These are phyloP conservation scores for Saxispiralis lemnorum DNA, from an alignment of 495 filamentous ascomycete genomes.

Conservation along the genomic window DNA sequence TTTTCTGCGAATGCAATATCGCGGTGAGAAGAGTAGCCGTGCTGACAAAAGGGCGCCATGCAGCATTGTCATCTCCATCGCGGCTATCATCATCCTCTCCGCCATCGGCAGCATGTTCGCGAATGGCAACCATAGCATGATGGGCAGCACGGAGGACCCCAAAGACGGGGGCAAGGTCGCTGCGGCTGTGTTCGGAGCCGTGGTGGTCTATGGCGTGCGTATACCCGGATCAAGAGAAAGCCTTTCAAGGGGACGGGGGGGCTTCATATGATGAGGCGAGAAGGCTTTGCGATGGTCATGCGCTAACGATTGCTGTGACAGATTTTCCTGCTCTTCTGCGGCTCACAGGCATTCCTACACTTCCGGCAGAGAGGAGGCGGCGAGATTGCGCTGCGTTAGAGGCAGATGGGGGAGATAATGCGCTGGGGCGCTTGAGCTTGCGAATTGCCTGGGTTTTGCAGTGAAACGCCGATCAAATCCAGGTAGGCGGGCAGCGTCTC, in stretches of 20 bases:
- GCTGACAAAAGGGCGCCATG: not conserved
- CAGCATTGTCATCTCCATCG: constrained; percentile 73
- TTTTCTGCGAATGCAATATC: constrained; percentile 2
- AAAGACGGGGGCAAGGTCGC: constrained; percentile 60
- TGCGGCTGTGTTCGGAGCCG: constrained; percentile 64
- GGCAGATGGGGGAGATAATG: not conserved
- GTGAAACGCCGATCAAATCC: no score
- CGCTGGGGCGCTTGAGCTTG: no score
- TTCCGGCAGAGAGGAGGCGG: constrained; percentile 58
- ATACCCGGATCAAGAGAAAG: not conserved
- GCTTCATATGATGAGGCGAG: not conserved
- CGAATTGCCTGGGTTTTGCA: no score
- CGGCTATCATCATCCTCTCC: constrained; percentile 75
- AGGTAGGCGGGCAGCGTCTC: no score
- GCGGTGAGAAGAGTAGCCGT: not conserved
- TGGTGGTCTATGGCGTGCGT: constrained; percentile 70
- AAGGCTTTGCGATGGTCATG: not conserved
- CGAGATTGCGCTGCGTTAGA: constrained; percentile 48
- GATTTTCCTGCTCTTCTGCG: constrained; percentile 83
- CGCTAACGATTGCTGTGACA: constrained; percentile 21
- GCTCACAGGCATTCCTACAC: constrained; percentile 66
- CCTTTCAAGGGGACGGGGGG: no score
- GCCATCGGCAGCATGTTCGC: constrained; percentile 65
- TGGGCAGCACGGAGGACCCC: constrained; percentile 49
- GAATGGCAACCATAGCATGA: constrained; percentile 58